Evolutionary conservation across 352 stramenopile species (phyloP).

Genomic region (Blastocystis sp.): DNA sequence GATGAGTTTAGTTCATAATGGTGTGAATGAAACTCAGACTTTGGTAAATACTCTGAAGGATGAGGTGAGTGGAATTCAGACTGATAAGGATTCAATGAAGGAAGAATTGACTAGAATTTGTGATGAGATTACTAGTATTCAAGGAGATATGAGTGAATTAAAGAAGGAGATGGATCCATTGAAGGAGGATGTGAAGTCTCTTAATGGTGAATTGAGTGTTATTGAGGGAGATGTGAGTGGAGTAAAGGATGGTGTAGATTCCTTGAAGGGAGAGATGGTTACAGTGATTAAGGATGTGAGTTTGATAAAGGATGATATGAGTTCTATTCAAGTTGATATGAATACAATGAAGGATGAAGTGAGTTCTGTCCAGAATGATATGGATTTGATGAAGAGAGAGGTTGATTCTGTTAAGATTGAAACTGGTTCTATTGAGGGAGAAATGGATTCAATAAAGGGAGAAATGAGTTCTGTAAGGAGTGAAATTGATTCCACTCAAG

Average conservation of each 20-base stretch:
- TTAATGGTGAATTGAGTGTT: not conserved
- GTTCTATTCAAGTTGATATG: not conserved
- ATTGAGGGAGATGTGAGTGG: not conserved
- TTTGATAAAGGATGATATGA: not conserved
- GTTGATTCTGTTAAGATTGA: not conserved
- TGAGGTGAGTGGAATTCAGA: not conserved
- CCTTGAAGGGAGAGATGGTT: not conserved
- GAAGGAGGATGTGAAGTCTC: not conserved
- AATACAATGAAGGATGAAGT: not conserved
- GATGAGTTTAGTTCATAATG: no score
- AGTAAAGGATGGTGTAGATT: not conserved
- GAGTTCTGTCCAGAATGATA: not conserved
- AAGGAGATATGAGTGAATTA: not conserved
- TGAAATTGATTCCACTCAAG: no score
- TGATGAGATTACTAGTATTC: no score
- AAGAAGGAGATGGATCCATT: not conserved
- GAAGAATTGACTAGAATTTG: no score
- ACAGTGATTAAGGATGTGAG: not conserved
- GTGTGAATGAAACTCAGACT: no score
- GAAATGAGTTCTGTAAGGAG: not conserved
- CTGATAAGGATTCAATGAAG: no score
- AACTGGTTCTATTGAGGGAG: not conserved
- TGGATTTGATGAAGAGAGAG: not conserved
- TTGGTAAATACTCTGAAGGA: not conserved
- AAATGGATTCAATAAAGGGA: not conserved